Evolutionary conservation across 345 rosid genomes (phyloP).

Genomic region (Boechera divaricarpa): DNA sequence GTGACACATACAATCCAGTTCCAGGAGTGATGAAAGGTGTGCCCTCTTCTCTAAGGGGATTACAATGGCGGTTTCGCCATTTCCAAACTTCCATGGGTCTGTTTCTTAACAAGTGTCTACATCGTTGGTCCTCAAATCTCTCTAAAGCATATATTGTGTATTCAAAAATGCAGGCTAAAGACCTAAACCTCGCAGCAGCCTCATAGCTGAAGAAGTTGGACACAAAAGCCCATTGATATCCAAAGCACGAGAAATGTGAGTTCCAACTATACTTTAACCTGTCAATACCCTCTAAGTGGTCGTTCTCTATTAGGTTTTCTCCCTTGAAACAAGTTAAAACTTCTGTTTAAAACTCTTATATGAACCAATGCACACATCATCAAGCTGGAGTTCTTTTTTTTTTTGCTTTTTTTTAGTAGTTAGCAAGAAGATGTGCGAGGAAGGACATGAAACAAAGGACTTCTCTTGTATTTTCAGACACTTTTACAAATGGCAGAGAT

Average conservation of each 20-base stretch:
- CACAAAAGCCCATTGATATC: constrained; percentile 59
- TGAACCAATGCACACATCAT: constrained; percentile 1
- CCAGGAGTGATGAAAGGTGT: constrained; percentile 97
- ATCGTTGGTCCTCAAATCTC: constrained; percentile 18
- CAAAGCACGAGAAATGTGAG: constrained; percentile 74
- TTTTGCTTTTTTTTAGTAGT: constrained; percentile 54
- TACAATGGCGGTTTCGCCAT: constrained; percentile 84
- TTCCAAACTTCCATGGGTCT: constrained; percentile 80
- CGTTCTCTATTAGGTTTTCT: not conserved
- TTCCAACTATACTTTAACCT: too few relatives aligned
- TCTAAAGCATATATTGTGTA: not conserved
- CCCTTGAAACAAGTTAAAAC: not conserved
- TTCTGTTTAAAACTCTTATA: not conserved
- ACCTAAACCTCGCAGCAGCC: constrained; percentile 68
- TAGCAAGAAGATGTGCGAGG: constrained; percentile 62
- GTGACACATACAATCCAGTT: constrained; percentile 91
- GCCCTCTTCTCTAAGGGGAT: constrained; percentile 83
- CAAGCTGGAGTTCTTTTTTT: not conserved
- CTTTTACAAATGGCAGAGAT: constrained; percentile 65
- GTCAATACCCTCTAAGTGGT: too few relatives aligned
- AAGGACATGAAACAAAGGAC: constrained; percentile 76
- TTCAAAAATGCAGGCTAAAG: constrained; percentile 74
- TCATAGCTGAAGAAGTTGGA: constrained; percentile 69
- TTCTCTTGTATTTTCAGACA: constrained; percentile 85
- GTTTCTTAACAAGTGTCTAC: constrained; percentile 10